Evolutionary conservation across 345 rosid genomes (phyloP).

Genomic region (Camelina neglecta): DNA sequence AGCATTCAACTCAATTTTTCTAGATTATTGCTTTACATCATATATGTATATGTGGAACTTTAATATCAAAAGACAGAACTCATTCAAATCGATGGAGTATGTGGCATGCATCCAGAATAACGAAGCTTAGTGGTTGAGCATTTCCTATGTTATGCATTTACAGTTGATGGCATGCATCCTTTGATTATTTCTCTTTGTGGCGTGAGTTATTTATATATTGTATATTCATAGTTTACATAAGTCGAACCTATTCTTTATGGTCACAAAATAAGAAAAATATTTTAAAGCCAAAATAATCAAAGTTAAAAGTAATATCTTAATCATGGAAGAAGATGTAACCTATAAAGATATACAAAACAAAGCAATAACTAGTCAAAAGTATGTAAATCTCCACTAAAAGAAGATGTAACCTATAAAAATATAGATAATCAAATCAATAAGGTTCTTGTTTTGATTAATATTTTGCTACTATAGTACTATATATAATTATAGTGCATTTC

Average conservation of each 20-base stretch:
- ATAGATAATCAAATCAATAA: not conserved
- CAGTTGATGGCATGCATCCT: not conserved
- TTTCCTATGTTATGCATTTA: not conserved
- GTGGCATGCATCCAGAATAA: not conserved
- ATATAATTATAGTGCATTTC: not conserved
- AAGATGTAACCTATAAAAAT: not conserved
- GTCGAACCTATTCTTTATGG: not conserved
- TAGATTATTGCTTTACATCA: not conserved
- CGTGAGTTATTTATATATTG: not conserved
- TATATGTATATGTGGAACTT: too few species aligned
- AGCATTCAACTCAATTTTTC: not conserved
- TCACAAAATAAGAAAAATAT: not conserved
- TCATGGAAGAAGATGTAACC: too few species aligned
- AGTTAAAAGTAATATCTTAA: not conserved
- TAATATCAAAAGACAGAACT: slow-evolving; percentile 2
- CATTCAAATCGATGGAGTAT: slow-evolving; percentile 16
- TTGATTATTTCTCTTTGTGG: slow-evolving; percentile 19
- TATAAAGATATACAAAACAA: not conserved
- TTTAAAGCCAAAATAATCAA: not conserved
- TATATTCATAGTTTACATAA: not conserved
- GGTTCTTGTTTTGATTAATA: too few species aligned
- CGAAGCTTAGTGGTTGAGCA: slow-evolving; percentile 10
- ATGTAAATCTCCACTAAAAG: not conserved
- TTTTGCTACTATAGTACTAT: not conserved
- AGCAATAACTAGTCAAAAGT: not conserved